phyloP scores from a whole-genome alignment of 371 early-diverging fungal genomes.

The Conidiobolus incongruus region DNA sequence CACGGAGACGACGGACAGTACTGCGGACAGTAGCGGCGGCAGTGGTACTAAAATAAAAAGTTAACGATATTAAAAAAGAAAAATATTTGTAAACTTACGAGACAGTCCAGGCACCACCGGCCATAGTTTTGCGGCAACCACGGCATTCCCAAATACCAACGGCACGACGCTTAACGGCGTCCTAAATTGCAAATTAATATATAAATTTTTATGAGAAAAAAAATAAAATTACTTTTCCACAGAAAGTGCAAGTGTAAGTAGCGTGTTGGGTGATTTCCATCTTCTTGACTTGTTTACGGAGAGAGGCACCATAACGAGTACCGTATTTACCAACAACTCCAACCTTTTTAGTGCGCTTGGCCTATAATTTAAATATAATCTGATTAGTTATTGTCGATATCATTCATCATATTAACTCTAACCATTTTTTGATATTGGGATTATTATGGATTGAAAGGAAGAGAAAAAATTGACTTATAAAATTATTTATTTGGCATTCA shows the following conservation, averaged over 20 bases:
- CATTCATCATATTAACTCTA: no score
- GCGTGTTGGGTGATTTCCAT: conserved; percentile 99
- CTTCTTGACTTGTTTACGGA: conserved; percentile 99
- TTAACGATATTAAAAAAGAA: neutral
- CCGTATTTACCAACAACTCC: conserved; percentile 99
- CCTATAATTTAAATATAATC: no score
- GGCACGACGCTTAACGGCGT: conserved; percentile 85
- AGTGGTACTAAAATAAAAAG: conserved; percentile 34
- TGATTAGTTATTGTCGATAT: no score
- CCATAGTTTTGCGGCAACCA: conserved; percentile 89
- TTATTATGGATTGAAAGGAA: no score
- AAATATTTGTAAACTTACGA: conserved; percentile 19
- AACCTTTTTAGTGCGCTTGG: conserved; percentile 99
- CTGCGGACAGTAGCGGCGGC: conserved; percentile 81
- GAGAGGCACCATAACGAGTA: conserved; percentile 99
- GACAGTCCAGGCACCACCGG: conserved; percentile 99
- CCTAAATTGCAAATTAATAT: conserved; percentile 12
- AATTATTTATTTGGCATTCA: no score
- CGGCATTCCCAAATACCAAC: conserved; percentile 99
- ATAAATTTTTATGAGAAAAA: neutral
- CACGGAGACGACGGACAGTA: conserved; percentile 94
- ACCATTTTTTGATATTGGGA: no score
- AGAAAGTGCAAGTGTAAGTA: conserved; percentile 98
- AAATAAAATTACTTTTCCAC: conserved; percentile 49
- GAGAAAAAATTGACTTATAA: no score